Evolutionary conservation across 2,329 filamentous ascomycete species (phyloP), one percentile per base, ranked within the genome.

Genomic region (Cordyceps farinosa): DNA sequence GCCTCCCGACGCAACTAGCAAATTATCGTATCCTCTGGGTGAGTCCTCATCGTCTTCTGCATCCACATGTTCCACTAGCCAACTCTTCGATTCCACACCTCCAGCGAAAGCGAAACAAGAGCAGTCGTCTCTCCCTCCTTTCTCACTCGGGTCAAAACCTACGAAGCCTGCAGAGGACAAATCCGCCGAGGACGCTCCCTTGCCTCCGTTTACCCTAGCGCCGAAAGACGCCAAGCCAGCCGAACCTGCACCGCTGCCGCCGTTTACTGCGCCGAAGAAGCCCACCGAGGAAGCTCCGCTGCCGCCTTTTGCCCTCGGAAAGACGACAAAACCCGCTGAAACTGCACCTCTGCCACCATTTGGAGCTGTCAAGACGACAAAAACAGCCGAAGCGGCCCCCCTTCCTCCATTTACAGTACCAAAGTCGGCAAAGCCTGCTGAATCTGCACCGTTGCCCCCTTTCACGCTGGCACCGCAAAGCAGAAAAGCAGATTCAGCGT

Each of bases 1-100:
- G 11, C 80, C 81, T 36, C 81, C 80, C 32, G 80, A 82, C 66
- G 74, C 79, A 69, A 82, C 77, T 64, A 83, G 80, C 78, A 82
- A 80, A 76, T 71, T 74, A 66, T 70, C 73, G 63, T 82, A 77
- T 68, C 72, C 75, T 64, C 67, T 81, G 63, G 78, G 77, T 64
- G 78, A 80, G 65, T 79, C 78, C 57, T 78, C 77, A 54, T 79
- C 78, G 59, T 81, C 79, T 64, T 82, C 79, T 64, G 72, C 74
- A 66, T 73, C 72, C 61, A 76, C 78, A 68, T 70, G 70, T 67
- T 61, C 47, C 45, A 50, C 65, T 52, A 68, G 65, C 59, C 70
- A 70, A 66, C 73, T 73, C 65, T 70, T 70, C 66, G 68, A 65
- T 69, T 70, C 66, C 67, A 64, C 68, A 65, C 52, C 65, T 65